Percentiles rank a stretch among this genome's conserved stretches.
These are phyloP conservation scores for Malassezia brasiliensis DNA, from an alignment of 1,284 basidiomycete genomes.

Conservation along the genomic window DNA sequence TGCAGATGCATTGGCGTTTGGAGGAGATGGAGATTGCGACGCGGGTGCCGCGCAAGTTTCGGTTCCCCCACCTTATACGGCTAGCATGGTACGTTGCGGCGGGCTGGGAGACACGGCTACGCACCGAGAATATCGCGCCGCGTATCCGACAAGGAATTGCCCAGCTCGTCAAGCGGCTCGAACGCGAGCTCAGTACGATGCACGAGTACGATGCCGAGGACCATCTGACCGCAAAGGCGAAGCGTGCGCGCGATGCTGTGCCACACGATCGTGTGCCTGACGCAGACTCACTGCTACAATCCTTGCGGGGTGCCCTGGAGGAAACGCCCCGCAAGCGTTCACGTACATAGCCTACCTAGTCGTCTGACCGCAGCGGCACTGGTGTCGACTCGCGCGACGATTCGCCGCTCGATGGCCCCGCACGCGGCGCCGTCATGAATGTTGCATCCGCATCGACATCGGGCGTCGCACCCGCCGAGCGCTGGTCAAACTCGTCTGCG, in stretches of 20 bases:
- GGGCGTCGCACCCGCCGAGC: neutral
- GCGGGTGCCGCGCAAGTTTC: slow-evolving; percentile 85
- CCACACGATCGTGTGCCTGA: slow-evolving; percentile 11
- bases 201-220: neutral
- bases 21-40: slow-evolving; percentile 85
- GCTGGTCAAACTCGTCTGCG: neutral
- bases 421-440: slow-evolving; percentile 18
- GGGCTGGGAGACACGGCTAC: slow-evolving; percentile 25
- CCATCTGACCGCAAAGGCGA: slow-evolving; percentile 3
- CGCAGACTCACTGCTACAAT: neutral
- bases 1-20: slow-evolving; percentile 58
- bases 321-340: neutral
- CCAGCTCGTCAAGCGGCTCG: slow-evolving; percentile 11
- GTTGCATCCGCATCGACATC: slow-evolving; percentile 20
- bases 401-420: neutral
- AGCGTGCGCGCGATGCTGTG: slow-evolving; percentile 10
- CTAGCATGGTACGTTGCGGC: slow-evolving; percentile 48
- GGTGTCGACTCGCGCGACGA: slow-evolving; percentile 1
- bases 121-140: neutral
- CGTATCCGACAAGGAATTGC: neutral
- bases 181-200: neutral
- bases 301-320: neutral
- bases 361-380: neutral
- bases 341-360: neutral
- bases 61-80: slow-evolving; percentile 60